Evolutionary conservation across 179 eudicot species (phyloP), one percentile per base, ranked within the genome.

Genomic region (Gypsophila paniculata): DNA sequence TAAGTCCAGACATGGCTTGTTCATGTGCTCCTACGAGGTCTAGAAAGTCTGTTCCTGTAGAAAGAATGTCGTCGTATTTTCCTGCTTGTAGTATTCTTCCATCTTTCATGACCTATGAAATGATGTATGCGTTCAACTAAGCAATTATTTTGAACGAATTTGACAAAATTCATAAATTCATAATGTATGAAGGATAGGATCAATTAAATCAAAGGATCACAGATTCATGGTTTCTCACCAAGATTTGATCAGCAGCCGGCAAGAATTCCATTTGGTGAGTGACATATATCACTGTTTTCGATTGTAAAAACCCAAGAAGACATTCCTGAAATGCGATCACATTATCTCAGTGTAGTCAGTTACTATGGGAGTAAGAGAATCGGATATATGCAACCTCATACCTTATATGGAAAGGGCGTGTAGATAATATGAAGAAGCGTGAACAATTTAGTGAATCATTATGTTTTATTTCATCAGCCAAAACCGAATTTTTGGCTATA

Each of bases 251-350:
- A 15, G 91, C 90, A 51, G 85, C 74, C 14, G 87, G 91, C 57
- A 90, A 70, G 78, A 90, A 90, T 76, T 90, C 96, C 46, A 90
- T 86, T 85, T 89, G 94, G 74, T 89, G 93, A 11, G 96, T 90
- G 70, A 91, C 88, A 72, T 79, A 91, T 36, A 91, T 80, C 61
- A 91, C 86, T 9, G 96, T 91, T 80, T 86, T 91, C 18, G 87
- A 82, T 25, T 74, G 62, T 77, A 89, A 69, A 60, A 83, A 73
- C 36, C 86, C 88, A 74, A 88, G 70, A 63, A 90, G 70, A 75
- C 91, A 86, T 63, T 88, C 90, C 96, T 90, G 77, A 17, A 72
- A 63, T 71, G n/a, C n/a, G n/a, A n/a, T n/a, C n/a, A n/a, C n/a
- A n/a, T n/a, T n/a, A n/a, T n/a, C n/a, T n/a, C n/a, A n/a, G n/a